Percentiles rank a stretch among this genome's conserved stretches.
Conservation (phyloP, 169 alveolate species). For the Eimeria falciformis region DNA sequence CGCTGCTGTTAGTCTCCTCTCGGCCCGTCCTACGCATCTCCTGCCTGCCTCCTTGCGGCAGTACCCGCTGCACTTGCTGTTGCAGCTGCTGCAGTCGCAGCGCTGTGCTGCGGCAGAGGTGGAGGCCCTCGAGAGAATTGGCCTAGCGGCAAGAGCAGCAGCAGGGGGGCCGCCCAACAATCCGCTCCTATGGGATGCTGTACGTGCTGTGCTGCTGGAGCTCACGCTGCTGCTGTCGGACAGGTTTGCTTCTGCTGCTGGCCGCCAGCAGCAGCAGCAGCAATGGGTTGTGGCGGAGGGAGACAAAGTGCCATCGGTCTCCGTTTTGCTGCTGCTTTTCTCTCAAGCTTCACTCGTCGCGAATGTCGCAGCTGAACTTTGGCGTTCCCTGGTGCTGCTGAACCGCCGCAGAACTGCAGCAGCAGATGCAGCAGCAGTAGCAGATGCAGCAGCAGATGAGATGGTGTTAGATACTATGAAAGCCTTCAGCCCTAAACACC, state of each 20-base stretch:
- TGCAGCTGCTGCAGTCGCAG: conserved; percentile 75
- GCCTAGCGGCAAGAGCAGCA: conserved; percentile 72
- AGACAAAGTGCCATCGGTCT: conserved; percentile 56
- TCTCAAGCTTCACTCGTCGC: conserved; percentile 52
- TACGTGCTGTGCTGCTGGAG: conserved; percentile 65
- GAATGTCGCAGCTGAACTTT: conserved; percentile 55
- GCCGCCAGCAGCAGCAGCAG: conserved; percentile 52
- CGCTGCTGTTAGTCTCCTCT: conserved; percentile 36
- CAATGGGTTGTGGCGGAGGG: conserved; percentile 58
- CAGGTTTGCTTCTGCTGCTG: conserved; percentile 62
- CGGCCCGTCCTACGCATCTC: conserved; percentile 56
- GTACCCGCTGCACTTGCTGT: conserved; percentile 69
- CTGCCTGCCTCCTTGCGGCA: conserved; percentile 65
- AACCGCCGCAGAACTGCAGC: neutral
- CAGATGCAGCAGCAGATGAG: neutral
- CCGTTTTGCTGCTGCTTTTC: conserved; percentile 49
- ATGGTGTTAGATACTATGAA: conserved; percentile 31
- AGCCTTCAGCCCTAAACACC: conserved; percentile 59
- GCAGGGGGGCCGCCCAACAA: conserved; percentile 67
- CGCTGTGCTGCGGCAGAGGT: conserved; percentile 66
- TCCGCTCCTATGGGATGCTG: conserved; percentile 68
- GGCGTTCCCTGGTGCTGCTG: conserved; percentile 52
- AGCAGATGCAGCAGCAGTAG: neutral
- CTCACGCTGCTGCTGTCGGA: conserved; percentile 69
- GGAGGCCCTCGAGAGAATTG: conserved; percentile 66